phyloP scores from a whole-genome alignment of 2,329 filamentous ascomycete genomes.

The Bipolaris cookei region DNA sequence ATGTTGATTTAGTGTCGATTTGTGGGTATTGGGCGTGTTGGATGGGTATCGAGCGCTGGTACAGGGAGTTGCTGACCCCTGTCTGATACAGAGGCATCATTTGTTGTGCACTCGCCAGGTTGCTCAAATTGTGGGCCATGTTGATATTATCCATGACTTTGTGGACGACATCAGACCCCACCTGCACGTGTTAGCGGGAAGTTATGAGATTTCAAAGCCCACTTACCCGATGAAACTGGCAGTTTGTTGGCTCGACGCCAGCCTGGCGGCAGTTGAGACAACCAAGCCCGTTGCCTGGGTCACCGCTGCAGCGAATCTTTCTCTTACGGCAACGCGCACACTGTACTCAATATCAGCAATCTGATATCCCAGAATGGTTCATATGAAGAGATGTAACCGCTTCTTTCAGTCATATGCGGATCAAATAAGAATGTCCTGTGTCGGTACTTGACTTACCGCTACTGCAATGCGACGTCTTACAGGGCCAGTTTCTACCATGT shows the following conservation, averaged over 20 bases:
- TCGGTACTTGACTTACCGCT: constrained; percentile 38
- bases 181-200: constrained; percentile 29
- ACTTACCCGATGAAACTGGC: constrained; percentile 78
- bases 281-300: constrained; percentile 74
- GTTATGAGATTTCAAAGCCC: neutral
- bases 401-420: neutral
- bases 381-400: neutral
- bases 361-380: neutral
- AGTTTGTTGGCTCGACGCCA: constrained; percentile 65
- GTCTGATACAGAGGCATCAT: constrained; percentile 33
- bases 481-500: constrained; percentile 44
- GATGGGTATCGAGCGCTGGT: constrained; percentile 20
- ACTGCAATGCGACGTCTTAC: constrained; percentile 59
- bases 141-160: constrained; percentile 32
- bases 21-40: constrained; percentile 30
- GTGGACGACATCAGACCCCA: constrained; percentile 39
- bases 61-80: constrained; percentile 11
- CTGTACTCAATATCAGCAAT: constrained; percentile 54
- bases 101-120: constrained; percentile 27
- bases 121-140: constrained; percentile 25
- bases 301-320: constrained; percentile 94
- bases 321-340: constrained; percentile 88
- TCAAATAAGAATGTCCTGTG: neutral
- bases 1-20: constrained; percentile 30
- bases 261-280: constrained; percentile 84